Evolutionary conservation across 2,329 filamentous ascomycete genomes (phyloP).

Genomic region (Colletotrichum euphorbiae): DNA sequence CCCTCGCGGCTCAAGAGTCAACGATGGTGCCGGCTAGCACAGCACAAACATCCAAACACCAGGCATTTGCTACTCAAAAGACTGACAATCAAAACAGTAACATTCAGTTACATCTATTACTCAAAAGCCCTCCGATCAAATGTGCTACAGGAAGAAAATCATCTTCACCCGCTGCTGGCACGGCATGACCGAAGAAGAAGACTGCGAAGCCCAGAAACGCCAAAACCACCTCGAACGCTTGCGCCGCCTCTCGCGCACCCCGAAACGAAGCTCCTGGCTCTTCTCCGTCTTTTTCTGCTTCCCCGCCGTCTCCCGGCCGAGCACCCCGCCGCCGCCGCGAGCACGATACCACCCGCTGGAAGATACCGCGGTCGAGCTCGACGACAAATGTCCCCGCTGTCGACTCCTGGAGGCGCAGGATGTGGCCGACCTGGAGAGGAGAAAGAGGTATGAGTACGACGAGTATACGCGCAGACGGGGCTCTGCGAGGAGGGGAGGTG

Average conservation of each 20-base stretch:
- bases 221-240: neutral
- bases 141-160: slow-evolving; percentile 33
- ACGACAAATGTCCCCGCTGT: slow-evolving; percentile 21
- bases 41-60: neutral
- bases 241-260: neutral
- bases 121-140: neutral
- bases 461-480: neutral
- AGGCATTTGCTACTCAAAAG: neutral
- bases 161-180: slow-evolving; percentile 23
- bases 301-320: neutral
- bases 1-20: neutral
- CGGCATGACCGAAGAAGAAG: neutral
- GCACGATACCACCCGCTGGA: neutral
- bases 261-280: slow-evolving; percentile 18
- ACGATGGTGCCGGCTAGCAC: neutral
- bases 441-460: neutral
- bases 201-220: slow-evolving; percentile 13
- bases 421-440: neutral
- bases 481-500: too few species aligned
- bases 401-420: slow-evolving; percentile 7
- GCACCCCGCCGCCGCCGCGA: neutral
- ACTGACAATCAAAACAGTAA: neutral
- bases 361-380: neutral
- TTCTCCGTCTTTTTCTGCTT: slow-evolving; percentile 16
- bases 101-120: neutral